A percentile compares a stretch with the other conserved stretches of the same genome.
phyloP scores from a whole-genome alignment of 805 yeast species.

The Candida arabinofermentans region DNA sequence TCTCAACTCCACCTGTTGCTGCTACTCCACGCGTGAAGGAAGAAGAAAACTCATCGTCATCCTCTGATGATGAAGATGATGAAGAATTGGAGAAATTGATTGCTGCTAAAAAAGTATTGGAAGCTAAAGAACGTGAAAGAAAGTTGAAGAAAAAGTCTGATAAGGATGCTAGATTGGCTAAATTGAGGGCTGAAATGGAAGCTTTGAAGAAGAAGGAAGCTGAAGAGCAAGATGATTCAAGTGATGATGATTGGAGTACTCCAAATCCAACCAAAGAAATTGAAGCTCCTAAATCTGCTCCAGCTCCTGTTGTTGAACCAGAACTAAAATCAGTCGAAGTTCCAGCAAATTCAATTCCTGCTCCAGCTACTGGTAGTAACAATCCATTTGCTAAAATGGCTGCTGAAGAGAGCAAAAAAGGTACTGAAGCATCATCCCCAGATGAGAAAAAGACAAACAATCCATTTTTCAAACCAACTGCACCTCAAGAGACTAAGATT shows the following conservation, averaged over 20 bases:
- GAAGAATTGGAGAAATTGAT: constrained; percentile 44
- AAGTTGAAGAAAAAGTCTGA: constrained; percentile 50
- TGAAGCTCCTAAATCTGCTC: constrained; percentile 14
- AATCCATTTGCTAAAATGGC: constrained; percentile 48
- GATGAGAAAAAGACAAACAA: constrained; percentile 31
- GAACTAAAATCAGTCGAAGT: constrained; percentile 1
- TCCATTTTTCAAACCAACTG: constrained; percentile 57
- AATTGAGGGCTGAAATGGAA: constrained; percentile 56
- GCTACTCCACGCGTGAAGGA: constrained; percentile 1
- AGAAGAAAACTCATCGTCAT: constrained; percentile 9
- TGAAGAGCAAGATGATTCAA: constrained; percentile 23
- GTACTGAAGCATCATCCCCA: constrained; percentile 1
- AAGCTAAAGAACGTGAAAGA: constrained; percentile 32
- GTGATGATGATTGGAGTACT: constrained; percentile 17
- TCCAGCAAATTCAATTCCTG: constrained; percentile 9
- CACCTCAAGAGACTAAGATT: constrained; percentile 33
- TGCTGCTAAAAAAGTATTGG: constrained; percentile 45
- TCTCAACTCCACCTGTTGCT: constrained; percentile 2
- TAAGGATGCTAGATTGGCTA: constrained; percentile 57
- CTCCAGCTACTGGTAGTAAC: constrained; percentile 27
- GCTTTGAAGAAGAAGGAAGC: constrained; percentile 43
- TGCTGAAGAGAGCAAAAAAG: constrained; percentile 9
- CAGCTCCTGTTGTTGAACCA: constrained; percentile 12
- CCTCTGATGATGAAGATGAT: constrained; percentile 26
- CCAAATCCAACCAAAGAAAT: constrained; percentile 5